A percentile compares a stretch with the other conserved stretches of the same genome.
These are phyloP conservation scores for Heterotrichella gracilis DNA, from an alignment of 352 stramenopile genomes.

Conservation along the genomic window DNA sequence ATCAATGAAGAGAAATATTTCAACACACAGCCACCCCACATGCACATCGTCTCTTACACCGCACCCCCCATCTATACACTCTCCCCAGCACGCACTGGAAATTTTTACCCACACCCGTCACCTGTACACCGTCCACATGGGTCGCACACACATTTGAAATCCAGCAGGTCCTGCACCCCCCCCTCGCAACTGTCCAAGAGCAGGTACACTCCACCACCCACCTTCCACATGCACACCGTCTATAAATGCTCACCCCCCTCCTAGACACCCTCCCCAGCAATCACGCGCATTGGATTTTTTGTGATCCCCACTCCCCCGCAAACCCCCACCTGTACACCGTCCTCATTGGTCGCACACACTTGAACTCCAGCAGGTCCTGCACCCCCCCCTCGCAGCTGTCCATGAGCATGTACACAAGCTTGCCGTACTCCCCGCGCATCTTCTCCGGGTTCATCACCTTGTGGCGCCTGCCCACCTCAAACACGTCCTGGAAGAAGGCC, in stretches of 20 bases:
- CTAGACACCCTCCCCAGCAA: too few species aligned
- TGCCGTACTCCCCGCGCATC: conserved; percentile 73
- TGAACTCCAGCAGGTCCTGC: conserved; percentile 40
- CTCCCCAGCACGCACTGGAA: too few species aligned
- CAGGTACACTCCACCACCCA: conserved; percentile 63
- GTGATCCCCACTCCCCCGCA: too few species aligned
- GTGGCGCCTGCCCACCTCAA: conserved; percentile 64
- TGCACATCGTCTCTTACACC: too few species aligned
- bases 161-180: conserved; percentile 39
- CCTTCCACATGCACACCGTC: too few species aligned
- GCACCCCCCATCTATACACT: too few species aligned
- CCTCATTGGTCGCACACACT: conserved; percentile 20
- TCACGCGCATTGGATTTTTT: too few species aligned
- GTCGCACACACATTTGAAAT: conserved; percentile 26
- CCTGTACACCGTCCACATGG: conserved; percentile 40
- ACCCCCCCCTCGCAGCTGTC: conserved; percentile 40
- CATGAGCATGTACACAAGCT: conserved; percentile 63
- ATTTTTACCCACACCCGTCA: too few species aligned
- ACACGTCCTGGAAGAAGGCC: conserved; percentile 46
- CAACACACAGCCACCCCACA: too few species aligned
- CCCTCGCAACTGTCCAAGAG: conserved; percentile 44
- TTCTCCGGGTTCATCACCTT: conserved; percentile 96
- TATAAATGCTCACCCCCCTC: too few species aligned
- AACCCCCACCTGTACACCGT: conserved; percentile 56
- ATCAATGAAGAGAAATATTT: too few species aligned